Evolutionary conservation across 1,284 basidiomycete genomes (phyloP).

Genomic region (Trametes polyzona): DNA sequence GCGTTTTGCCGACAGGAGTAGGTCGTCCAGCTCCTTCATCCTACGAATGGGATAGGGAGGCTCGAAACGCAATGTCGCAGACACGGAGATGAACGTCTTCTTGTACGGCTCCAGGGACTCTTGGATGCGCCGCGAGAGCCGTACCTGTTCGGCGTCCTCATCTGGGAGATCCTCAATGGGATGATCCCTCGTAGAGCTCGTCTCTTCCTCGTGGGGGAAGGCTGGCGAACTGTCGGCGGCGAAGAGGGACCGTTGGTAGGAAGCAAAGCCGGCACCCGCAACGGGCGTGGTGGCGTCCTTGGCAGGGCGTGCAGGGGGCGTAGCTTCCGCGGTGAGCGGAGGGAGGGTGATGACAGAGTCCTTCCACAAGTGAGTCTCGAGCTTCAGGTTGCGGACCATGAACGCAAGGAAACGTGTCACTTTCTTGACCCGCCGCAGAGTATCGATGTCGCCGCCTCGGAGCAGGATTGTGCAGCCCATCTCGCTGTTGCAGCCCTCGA

Average conservation of each 20-base stretch:
- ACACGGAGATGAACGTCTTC: conserved; percentile 87
- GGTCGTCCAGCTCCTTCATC: conserved; percentile 87
- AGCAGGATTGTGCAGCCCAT: conserved; percentile 95
- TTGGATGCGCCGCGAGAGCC: conserved; percentile 74
- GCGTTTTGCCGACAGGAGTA: conserved; percentile 66
- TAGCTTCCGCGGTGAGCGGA: conserved; percentile 64
- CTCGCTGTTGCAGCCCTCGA: conserved; percentile 91
- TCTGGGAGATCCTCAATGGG: conserved; percentile 61
- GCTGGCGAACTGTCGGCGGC: conserved; percentile 5
- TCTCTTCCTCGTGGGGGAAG: conserved; percentile 22
- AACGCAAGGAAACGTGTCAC: conserved; percentile 92
- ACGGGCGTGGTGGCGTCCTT: conserved; percentile 18
- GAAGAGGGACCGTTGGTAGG: conserved; percentile 7
- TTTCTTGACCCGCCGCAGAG: conserved; percentile 86
- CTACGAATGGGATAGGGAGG: conserved; percentile 85
- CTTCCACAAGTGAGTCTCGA: conserved; percentile 95
- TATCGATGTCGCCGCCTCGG: conserved; percentile 85
- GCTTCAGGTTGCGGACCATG: conserved; percentile 89
- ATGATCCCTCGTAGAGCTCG: conserved; percentile 24
- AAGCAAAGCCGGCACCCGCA: conserved; percentile 14
- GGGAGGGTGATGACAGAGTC: conserved; percentile 89
- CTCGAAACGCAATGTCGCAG: conserved; percentile 86
- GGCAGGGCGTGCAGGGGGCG: conserved; percentile 46
- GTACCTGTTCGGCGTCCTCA: conserved; percentile 69
- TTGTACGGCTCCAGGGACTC: conserved; percentile 82